Base-by-base conservation (phyloP, 225 moss, liverwort and hornwort genomes). In the Polytrichum formosum region DNA sequence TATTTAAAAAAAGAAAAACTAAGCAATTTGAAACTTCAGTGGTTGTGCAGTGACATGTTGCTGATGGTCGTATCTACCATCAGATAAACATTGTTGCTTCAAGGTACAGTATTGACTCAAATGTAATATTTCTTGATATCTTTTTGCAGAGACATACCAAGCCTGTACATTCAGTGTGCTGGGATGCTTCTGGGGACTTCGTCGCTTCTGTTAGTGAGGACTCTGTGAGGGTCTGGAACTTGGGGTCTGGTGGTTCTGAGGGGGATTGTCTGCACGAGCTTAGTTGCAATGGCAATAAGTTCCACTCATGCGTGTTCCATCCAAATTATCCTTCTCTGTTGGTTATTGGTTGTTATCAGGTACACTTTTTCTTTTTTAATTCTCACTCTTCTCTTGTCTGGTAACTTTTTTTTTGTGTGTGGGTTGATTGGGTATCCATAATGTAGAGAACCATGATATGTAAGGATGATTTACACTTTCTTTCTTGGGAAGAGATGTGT, bases 201-300 rank as follows among this genome's bases (percentile, higher is more conserved):
- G 91, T 99, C 9, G 98, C 98, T 31, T 99, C 98, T 72, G 98
- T 99, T n/a, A 99, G 98, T 70, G 98, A 99, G 70, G 98, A 99
- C 70, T 99, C 98, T 6, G 98, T 99, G 61, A 85, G 98, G 68
- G 98, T 99, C n/a, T 99, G 98, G 98, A 87, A 92, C 77, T 65
- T 99, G 85, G 92, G 94, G 29, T 79, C 88, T 5, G 90, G 84
- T 22, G 94, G 84, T 37, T 83, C 83, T 23, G 98, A 91, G 77
- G 98, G 94, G 70, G 98, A 99, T 61, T 99, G 98, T 73, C 90
- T 99, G 9, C 98, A 99, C 65, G 98, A 99, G 79, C 91, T 99
- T 72, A 94, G 92, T 78, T 94, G 98, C 82, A 99, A 94, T 31
- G 98, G 98, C 73, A 99, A 99, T 75, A 99, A 94, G 83, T 94